Evolutionary conservation across 345 rosid species (phyloP).

Genomic region (Streptanthus diversifolius): DNA sequence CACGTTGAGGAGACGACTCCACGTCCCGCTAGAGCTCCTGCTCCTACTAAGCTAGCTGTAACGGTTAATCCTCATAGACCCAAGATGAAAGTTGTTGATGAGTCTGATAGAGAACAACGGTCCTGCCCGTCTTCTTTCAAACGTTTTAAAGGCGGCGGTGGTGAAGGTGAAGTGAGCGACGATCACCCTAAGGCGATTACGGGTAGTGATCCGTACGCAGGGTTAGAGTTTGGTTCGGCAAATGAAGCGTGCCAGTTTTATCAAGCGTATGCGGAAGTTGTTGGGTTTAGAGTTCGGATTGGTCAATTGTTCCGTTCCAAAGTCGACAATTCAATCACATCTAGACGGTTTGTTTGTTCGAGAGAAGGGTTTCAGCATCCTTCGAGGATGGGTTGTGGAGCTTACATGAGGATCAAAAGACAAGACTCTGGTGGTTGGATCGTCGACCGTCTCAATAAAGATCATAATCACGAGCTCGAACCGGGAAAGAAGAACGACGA

Average conservation of each 20-base stretch:
- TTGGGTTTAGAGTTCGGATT: constrained; percentile 76
- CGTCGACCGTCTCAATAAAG: constrained; percentile 71
- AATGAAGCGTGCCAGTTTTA: constrained; percentile 77
- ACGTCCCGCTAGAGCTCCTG: constrained; percentile 42
- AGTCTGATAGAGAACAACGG: constrained; percentile 36
- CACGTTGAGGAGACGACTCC: constrained; percentile 31
- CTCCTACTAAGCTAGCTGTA: constrained; percentile 38
- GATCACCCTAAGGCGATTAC: constrained; percentile 24
- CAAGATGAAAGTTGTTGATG: constrained; percentile 48
- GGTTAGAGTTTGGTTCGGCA: constrained; percentile 71
- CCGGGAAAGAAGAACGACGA: constrained; percentile 36
- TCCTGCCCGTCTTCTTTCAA: constrained; percentile 45
- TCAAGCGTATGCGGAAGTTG: constrained; percentile 57
- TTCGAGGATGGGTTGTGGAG: constrained; percentile 86
- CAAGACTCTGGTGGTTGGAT: constrained; percentile 80
- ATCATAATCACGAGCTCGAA: constrained; percentile 78
- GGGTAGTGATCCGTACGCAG: constrained; percentile 52
- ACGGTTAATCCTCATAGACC: constrained; percentile 43
- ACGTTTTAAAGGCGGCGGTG: constrained; percentile 44
- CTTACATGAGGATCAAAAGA: constrained; percentile 89
- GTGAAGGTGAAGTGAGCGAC: constrained; percentile 33
- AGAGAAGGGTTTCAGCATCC: constrained; percentile 98
- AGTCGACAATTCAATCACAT: constrained; percentile 74
- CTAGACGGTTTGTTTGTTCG: constrained; percentile 86
- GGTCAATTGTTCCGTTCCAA: constrained; percentile 93